These are phyloP conservation scores for Persicaria maculosa DNA, from an alignment of 148 eudicot species.

Conservation along the genomic window DNA sequence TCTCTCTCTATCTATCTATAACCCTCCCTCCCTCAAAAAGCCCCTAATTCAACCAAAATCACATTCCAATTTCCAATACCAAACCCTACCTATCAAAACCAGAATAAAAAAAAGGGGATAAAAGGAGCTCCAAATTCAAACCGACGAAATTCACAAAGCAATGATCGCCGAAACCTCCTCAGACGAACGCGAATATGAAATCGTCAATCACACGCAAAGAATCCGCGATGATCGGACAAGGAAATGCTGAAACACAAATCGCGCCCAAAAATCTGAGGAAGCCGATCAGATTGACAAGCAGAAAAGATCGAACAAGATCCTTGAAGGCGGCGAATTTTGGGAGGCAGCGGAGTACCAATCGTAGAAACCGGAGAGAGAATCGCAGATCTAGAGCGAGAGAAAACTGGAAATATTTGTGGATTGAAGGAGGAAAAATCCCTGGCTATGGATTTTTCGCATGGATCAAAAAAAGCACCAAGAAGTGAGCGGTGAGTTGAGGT, in stretches of 20 bases:
- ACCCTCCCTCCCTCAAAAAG: too few species aligned
- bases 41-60: not conserved
- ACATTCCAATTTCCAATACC: constrained; percentile 4
- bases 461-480: not conserved
- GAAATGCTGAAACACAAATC: not conserved
- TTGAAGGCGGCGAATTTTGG: not conserved
- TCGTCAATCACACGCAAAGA: not conserved
- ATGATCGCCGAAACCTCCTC: not conserved
- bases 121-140: too few species aligned
- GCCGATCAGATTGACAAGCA: not conserved
- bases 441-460: not conserved
- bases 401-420: constrained; percentile 8
- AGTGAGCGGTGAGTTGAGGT: constrained; percentile 5
- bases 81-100: not conserved
- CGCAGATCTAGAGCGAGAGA: constrained; percentile 11
- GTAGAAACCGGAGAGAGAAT: constrained; percentile 1
- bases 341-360: not conserved
- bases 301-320: not conserved
- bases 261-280: not conserved
- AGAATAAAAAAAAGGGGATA: not conserved
- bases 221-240: not conserved
- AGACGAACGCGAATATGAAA: not conserved
- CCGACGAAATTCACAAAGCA: not conserved
- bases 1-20: not conserved
- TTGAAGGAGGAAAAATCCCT: not conserved